Conservation (phyloP, 108 stramenopile genomes). For the Cyclotella baltica region DNA sequence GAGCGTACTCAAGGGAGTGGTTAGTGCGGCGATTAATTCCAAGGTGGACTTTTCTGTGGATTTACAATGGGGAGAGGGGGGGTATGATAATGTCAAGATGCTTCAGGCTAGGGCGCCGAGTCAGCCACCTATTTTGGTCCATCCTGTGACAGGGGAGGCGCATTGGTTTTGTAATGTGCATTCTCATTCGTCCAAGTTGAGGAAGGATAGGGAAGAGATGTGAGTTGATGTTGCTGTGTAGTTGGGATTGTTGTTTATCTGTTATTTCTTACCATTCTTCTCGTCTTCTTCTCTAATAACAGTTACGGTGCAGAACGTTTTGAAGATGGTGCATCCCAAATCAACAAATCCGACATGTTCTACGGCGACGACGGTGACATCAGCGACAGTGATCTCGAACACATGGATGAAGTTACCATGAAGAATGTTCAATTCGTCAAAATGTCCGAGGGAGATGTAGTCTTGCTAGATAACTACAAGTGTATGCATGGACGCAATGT, state of each 20-base stretch:
- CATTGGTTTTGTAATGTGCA: constrained; percentile 95
- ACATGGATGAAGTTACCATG: constrained; percentile 88
- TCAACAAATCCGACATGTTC: constrained; percentile 95
- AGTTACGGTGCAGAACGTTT: constrained; percentile 91
- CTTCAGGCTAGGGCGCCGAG: constrained; percentile 86
- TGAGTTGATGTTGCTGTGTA: constrained; percentile 46
- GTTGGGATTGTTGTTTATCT: not conserved
- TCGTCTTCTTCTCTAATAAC: not conserved
- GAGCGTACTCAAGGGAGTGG: constrained; percentile 71
- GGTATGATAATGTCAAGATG: constrained; percentile 87
- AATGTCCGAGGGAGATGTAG: constrained; percentile 91
- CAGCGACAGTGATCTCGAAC: constrained; percentile 71
- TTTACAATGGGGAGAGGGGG: constrained; percentile 82
- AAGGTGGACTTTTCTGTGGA: constrained; percentile 92
- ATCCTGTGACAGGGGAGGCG: constrained; percentile 88
- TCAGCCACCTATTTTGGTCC: constrained; percentile 87
- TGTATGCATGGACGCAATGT: constrained; percentile 94
- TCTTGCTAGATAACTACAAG: constrained; percentile 92
- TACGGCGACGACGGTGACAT: constrained; percentile 88
- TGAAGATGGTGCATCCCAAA: constrained; percentile 91
- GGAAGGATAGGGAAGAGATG: constrained; percentile 84
- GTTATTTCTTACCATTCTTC: not conserved
- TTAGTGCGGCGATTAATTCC: constrained; percentile 83
- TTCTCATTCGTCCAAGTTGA: constrained; percentile 83
- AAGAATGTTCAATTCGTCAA: constrained; percentile 86